Evolutionary conservation across 768 basidiomycete species (phyloP), one percentile per base, ranked within the genome.

Genomic region (Boletellus emodensis): DNA sequence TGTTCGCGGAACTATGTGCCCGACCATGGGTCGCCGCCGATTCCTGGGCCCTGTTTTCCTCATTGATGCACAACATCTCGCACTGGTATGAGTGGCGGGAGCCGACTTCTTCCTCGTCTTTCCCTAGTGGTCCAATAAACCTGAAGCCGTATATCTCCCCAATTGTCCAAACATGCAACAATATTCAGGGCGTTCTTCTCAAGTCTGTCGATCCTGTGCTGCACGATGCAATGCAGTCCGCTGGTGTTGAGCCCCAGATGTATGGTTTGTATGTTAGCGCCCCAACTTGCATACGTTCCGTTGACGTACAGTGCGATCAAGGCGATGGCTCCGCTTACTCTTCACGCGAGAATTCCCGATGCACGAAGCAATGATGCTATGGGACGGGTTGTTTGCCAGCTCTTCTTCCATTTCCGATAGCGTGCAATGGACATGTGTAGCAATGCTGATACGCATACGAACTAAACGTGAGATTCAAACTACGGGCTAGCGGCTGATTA

Each of bases 341-440:
- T 98, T 97, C 69, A 94, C 94, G 4, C 79, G 96, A 41, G 96
- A 99, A 67, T 87, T 98, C 58, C 78, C 75, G 36, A 81, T 97
- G 75, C 61, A 73, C 3, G 85, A 90, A 53, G 81, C 90, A 0
- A 83, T 99, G 82, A 74, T 80, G 30, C 64, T 99, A n/a, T 98
- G 96, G 96, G 96, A 99, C 66, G 93, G 87, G 1, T 66, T 98
- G 9, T 95, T 99, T 65, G 91, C 95, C 0, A 85, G 83, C 53
- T 90, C 58, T 3, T 49, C 93, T 70, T 79, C 88, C 17, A 75
- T 85, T 0, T 73, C 95, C 26, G 82, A 85, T 44, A 71, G 96
- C 34, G 82, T 86, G 1, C 83, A 85, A 46, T 94, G 90, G 86
- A 74, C 95, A 44, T 94, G 91, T 62, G 84, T 97, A 17, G 90